phyloP scores from a whole-genome alignment of 257 asterid genomes.

The Fraxinus quadrangulata region DNA sequence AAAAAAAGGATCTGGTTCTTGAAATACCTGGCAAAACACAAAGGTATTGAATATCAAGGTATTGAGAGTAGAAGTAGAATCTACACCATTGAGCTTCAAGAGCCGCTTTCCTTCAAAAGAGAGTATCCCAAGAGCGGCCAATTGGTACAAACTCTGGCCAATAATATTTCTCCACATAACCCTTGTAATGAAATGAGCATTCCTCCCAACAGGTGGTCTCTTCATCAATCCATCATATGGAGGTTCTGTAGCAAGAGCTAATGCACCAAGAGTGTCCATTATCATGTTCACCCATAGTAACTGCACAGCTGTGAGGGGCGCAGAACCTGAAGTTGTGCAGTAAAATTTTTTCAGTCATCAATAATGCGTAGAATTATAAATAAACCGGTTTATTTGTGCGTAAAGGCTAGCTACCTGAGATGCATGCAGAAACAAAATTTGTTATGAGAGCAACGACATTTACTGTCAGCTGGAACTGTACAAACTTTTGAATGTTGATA shows the following conservation, averaged over 20 bases:
- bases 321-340: slow-evolving; percentile 54
- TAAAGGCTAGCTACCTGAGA: slow-evolving; percentile 50
- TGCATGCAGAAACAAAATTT: slow-evolving; percentile 73
- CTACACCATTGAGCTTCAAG: slow-evolving; percentile 46
- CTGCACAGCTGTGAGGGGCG: slow-evolving; percentile 84
- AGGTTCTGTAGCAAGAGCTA: slow-evolving; percentile 87
- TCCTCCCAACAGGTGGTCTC: slow-evolving; percentile 65
- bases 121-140: slow-evolving; percentile 62
- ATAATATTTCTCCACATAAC: slow-evolving; percentile 84
- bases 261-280: slow-evolving; percentile 88
- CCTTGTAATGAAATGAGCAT: slow-evolving; percentile 56
- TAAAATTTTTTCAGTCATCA: not conserved
- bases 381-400: not conserved
- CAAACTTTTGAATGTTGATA: slow-evolving; percentile 83
- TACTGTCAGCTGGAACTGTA: slow-evolving; percentile 83
- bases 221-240: slow-evolving; percentile 79
- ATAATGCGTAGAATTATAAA: not conserved
- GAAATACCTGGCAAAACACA: slow-evolving; percentile 79
- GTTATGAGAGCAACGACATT: slow-evolving; percentile 69
- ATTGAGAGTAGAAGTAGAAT: slow-evolving; percentile 48
- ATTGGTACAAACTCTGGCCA: slow-evolving; percentile 76
- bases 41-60: slow-evolving; percentile 87
- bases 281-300: slow-evolving; percentile 96
- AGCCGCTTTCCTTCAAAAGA: slow-evolving; percentile 49
- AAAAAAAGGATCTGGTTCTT: not conserved